These are phyloP conservation scores for Dysphania ambrosioides DNA, from an alignment of 148 eudicot species.

Conservation along the genomic window DNA sequence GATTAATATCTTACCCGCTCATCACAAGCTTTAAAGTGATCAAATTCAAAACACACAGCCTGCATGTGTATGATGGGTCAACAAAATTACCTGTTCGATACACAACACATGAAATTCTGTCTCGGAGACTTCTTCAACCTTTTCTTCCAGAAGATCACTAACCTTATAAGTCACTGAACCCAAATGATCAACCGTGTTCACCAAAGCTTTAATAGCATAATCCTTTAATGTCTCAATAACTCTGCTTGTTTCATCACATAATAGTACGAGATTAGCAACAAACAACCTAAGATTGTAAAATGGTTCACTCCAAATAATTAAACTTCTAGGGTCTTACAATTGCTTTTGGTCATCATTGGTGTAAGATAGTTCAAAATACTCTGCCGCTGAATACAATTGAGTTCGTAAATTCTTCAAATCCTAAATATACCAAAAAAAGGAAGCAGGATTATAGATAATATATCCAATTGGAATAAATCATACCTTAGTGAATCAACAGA, in stretches of 20 bases:
- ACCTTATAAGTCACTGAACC: conserved; percentile 86
- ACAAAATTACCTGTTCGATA: conserved; percentile 66
- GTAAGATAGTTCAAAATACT: conserved; percentile 81
- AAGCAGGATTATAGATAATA: background rate
- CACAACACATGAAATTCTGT: conserved; percentile 73
- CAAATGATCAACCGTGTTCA: conserved; percentile 90
- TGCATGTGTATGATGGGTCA: conserved; percentile 9
- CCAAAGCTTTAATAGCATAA: conserved; percentile 81
- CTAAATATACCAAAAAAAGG: conserved; percentile 39
- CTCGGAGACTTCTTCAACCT: conserved; percentile 73
- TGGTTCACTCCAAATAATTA: background rate
- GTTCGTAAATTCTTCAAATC: conserved; percentile 85
- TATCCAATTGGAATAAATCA: background rate
- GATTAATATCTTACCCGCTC: background rate
- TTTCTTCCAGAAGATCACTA: conserved; percentile 73
- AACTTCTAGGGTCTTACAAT: conserved; percentile 42
- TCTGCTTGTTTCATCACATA: conserved; percentile 40
- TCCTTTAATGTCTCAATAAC: conserved; percentile 82
- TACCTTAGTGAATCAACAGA: background rate
- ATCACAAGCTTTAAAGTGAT: background rate
- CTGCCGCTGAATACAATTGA: conserved; percentile 91
- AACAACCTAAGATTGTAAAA: background rate
- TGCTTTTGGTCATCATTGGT: conserved; percentile 76
- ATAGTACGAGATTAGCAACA: conserved; percentile 19
- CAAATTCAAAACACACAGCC: no score